phyloP scores from a whole-genome alignment of 2,329 filamentous ascomycete genomes.

The Hyphodiscus sp. region DNA sequence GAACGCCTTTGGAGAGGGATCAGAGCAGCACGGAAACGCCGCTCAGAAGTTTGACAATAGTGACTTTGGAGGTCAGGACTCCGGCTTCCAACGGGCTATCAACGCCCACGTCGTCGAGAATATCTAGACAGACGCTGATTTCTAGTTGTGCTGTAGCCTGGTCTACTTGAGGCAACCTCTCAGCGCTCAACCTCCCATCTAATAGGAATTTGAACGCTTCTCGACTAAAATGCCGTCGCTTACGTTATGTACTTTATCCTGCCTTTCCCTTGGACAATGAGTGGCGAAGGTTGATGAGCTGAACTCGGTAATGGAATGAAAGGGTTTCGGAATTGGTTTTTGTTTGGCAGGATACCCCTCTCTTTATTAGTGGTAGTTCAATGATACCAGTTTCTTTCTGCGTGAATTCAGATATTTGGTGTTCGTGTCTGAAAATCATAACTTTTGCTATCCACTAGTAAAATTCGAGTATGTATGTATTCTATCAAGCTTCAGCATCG shows the following conservation, averaged over 20 bases:
- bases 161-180: conserved; percentile 19
- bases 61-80: conserved; percentile 48
- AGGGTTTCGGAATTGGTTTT: background rate
- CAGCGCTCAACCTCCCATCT: background rate
- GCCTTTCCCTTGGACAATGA: background rate
- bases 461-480: too few species aligned
- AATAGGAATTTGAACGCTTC: background rate
- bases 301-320: background rate
- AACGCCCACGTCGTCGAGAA: conserved; percentile 80
- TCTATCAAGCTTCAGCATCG: too few species aligned
- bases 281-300: background rate
- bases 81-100: conserved; percentile 71
- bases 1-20: conserved; percentile 48
- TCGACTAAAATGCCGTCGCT: background rate
- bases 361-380: background rate
- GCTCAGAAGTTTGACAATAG: conserved; percentile 31
- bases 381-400: background rate
- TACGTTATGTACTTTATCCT: background rate
- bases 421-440: too few species aligned
- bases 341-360: background rate
- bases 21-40: conserved; percentile 40
- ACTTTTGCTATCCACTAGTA: too few species aligned
- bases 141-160: conserved; percentile 24
- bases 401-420: too few species aligned
- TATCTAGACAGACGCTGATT: conserved; percentile 48